Base-by-base conservation (phyloP, 2,329 filamentous ascomycete genomes). In the Hypocreales sp. region DNA sequence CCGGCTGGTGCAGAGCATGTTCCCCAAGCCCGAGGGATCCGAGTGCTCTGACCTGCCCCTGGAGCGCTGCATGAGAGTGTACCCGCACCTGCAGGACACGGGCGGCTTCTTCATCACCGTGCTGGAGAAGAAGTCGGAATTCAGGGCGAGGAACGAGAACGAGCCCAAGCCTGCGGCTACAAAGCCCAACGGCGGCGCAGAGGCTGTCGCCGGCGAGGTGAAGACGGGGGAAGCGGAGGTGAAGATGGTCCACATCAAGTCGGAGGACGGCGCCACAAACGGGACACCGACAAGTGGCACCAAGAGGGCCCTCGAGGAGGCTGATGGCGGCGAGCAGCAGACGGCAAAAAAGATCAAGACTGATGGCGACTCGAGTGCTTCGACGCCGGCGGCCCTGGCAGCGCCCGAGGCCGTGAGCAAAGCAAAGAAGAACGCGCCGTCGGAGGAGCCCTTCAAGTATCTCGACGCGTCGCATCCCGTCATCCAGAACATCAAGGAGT, bases 101-200 rank as follows among this genome's bases (percentile, higher is more conserved):
- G 90, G 90, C 30, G 87, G 79, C 14, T 98, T 98, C 64, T 98
- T 98, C 59, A 94, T 98, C 47, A 79, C 84, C 1, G 86, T 94
- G 1, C 58, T 98, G 12, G 80, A 94, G 60, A 98, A 98, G 65
- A 76, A 77, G 48, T 68, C 72, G 15, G 90, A 94, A 38, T 84
- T 92, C 49, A 79, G 69, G 48, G 78, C 75, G 7, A 79, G 69
- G 50, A 74, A 75, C 14, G 80, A 90, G 51, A 64, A 67, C 5
- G 11, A 4, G n/a, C 7, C 6, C 15, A 25, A 4, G 14, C 11
- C 6, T 7, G 17, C 35, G 14, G 22, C 16, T 3, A 24, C 25
- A 12, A 31, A 29, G 20, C 10, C 34, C 4, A 32, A 31, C 13
- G 36, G 26, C 13, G 24, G 30, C 13, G 27, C 27, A 7, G 30